Evolutionary conservation across 106 monocot genomes (phyloP), one percentile per base, ranked within the genome.

Genomic region (Narthecium ossifragum): DNA sequence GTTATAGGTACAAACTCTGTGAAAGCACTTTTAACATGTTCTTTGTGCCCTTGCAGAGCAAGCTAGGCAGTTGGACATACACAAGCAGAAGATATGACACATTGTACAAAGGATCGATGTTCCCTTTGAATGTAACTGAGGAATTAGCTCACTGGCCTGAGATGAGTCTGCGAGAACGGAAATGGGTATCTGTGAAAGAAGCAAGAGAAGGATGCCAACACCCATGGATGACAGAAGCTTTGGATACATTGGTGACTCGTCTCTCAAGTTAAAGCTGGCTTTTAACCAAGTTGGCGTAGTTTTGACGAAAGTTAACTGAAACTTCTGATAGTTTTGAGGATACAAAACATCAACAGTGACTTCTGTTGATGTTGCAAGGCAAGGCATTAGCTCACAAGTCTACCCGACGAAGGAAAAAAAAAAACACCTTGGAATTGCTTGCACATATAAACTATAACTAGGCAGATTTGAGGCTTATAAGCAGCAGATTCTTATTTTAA

Each of bases 121-220:
- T 80, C 66, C 86, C 86, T 26, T 49, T 92, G 59, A 77, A 83
- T 41, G 91, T 92, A 1, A 83, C 86, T 0, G 74, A 76, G 26
- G 91, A 80, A 51, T 65, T 77, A 8, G 33, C 25, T 31, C 60
- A 75, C 11, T 92, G 91, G 86, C 91, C 91, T 2, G 91, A 92
- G 73, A 86, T 77, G 80, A 39, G 65, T 12, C 46, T 59, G 14
- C 70, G 91, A 17, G 54, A 77, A n/a, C 69, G 92, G 25, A 72
- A 60, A 67, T 92, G 92, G 92, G 92, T 91, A 32, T 60, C 77
- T 12, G 78, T 81, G 5, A 67, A 34, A 40, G 74, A 86, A 39
- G 86, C 71, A 8, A 81, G 51, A 34, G 71, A 74, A 51, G 71
- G 66, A 6, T 86, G 86, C 61, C 28, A 59, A 30, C 80, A 80